Percentiles rank a stretch among this genome's conserved stretches.
phyloP scores from a whole-genome alignment of 2,329 filamentous ascomycete species.

The Colletotrichum higginsianum region DNA sequence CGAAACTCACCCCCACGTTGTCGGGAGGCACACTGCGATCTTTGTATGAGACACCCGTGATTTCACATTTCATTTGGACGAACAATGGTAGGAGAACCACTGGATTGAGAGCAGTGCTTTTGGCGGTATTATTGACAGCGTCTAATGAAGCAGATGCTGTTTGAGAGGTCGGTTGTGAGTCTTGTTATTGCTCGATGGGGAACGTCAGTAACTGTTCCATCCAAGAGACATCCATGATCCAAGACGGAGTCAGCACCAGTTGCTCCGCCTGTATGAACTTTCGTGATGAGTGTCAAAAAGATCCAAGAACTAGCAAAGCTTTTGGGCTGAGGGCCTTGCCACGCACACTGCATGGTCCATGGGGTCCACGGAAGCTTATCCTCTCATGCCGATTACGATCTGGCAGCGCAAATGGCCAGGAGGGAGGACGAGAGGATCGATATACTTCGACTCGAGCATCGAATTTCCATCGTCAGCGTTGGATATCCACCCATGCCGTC shows the following conservation, averaged over 20 bases:
- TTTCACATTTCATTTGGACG: conserved; percentile 2
- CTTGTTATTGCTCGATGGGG: background rate
- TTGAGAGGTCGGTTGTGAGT: background rate
- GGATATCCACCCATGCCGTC: background rate
- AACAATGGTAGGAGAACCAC: background rate
- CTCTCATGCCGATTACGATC: background rate
- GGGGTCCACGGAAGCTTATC: background rate
- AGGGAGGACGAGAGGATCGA: background rate
- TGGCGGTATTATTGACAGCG: background rate
- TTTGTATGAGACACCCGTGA: conserved; percentile 13
- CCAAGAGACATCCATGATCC: too few species aligned
- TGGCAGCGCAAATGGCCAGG: background rate
- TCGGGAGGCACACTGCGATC: background rate
- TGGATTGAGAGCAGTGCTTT: too few species aligned
- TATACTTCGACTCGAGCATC: background rate
- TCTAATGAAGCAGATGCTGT: too few species aligned
- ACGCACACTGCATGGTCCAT: background rate
- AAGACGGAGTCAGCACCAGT: background rate
- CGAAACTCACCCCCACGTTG: background rate
- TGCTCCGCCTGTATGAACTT: background rate
- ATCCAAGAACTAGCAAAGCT: background rate
- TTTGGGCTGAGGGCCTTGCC: too few species aligned
- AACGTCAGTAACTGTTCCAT: too few species aligned
- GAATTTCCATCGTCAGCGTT: background rate
- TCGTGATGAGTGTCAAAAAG: background rate